A percentile compares a stretch with the other conserved stretches of the same genome.
These are phyloP conservation scores for Alternaria triticimaculans DNA, from an alignment of 2,329 filamentous ascomycete genomes.

Conservation along the genomic window DNA sequence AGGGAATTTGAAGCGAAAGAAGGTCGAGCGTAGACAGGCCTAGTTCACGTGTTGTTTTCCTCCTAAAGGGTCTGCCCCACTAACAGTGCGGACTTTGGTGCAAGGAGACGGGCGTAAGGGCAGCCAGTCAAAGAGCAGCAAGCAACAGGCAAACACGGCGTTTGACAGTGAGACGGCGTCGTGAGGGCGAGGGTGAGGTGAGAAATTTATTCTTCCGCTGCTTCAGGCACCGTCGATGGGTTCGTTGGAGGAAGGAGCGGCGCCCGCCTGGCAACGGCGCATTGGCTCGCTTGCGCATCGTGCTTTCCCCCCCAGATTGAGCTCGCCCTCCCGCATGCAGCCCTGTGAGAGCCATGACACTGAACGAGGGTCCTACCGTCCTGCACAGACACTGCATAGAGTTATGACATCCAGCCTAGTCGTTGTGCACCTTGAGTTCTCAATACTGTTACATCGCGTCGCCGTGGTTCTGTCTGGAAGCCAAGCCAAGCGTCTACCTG, in stretches of 20 bases:
- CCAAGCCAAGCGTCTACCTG: constrained; percentile 3
- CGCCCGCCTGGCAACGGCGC: constrained; percentile 26
- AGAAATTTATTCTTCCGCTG: constrained; percentile 1
- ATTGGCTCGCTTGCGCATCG: constrained; percentile 35
- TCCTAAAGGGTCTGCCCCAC: constrained; percentile 41
- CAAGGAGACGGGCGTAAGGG: constrained; percentile 14
- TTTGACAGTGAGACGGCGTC: background rate
- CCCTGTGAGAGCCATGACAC: constrained; percentile 19
- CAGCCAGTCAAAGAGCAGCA: constrained; percentile 18
- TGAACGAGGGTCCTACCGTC: background rate
- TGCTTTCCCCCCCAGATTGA: constrained; percentile 28
- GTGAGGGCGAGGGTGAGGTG: background rate
- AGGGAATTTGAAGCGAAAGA: constrained; percentile 49
- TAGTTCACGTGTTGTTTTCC: constrained; percentile 47
- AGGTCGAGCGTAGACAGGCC: constrained; percentile 45
- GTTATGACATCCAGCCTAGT: background rate
- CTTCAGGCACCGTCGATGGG: constrained; percentile 16
- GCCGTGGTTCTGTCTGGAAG: background rate
- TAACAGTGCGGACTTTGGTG: constrained; percentile 23
- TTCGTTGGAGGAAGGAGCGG: constrained; percentile 7
- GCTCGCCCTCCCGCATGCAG: constrained; percentile 24
- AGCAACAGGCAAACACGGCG: constrained; percentile 10
- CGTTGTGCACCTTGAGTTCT: background rate
- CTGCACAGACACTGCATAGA: constrained; percentile 7
- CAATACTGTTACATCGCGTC: background rate